Evolutionary conservation across 1,139 yeast genomes (phyloP).

Genomic region (Blastobotrys indianensis): DNA sequence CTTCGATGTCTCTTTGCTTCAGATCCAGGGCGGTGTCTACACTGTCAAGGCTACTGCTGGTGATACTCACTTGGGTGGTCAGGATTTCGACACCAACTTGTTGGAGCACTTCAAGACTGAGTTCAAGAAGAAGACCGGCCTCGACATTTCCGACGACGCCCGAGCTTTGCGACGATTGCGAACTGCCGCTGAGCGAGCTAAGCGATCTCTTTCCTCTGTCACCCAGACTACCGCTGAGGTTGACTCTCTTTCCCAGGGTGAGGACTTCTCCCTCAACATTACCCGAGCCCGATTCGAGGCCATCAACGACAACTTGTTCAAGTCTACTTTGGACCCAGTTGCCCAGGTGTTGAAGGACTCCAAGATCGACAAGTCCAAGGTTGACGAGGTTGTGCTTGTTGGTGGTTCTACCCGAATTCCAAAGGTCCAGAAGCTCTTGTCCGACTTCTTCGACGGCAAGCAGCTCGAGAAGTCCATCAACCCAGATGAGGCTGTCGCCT

Average conservation of each 20-base stretch:
- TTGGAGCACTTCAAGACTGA: slow-evolving; percentile 74
- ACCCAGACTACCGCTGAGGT: slow-evolving; percentile 84
- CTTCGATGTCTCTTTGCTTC: slow-evolving; percentile 88
- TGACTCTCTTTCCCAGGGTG: slow-evolving; percentile 75
- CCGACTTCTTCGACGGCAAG: slow-evolving; percentile 86
- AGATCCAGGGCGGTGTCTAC: slow-evolving; percentile 79
- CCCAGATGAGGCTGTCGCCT: slow-evolving; percentile 97
- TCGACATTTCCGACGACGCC: slow-evolving; percentile 67
- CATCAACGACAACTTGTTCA: slow-evolving; percentile 76
- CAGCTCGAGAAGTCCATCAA: slow-evolving; percentile 82
- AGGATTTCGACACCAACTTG: slow-evolving; percentile 76
- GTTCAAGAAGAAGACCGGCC: slow-evolving; percentile 80
- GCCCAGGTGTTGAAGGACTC: slow-evolving; percentile 83
- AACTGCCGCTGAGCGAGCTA: slow-evolving; percentile 90
- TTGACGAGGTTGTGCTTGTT: slow-evolving; percentile 79
- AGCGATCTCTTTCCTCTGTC: slow-evolving; percentile 82
- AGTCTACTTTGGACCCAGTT: slow-evolving; percentile 79
- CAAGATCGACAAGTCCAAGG: slow-evolving; percentile 68
- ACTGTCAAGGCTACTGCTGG: slow-evolving; percentile 98
- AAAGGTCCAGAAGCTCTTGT: slow-evolving; percentile 80
- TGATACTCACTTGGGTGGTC: slow-evolving; percentile 98
- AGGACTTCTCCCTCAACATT: slow-evolving; percentile 73
- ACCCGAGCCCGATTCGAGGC: slow-evolving; percentile 93
- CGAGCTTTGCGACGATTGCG: slow-evolving; percentile 84
- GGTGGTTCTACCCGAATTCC: slow-evolving; percentile 96